Percentiles rank a stretch among this genome's conserved stretches.
Conservation (phyloP, 2,329 filamentous ascomycete genomes). For the Neofusicoccum cordaticola region DNA sequence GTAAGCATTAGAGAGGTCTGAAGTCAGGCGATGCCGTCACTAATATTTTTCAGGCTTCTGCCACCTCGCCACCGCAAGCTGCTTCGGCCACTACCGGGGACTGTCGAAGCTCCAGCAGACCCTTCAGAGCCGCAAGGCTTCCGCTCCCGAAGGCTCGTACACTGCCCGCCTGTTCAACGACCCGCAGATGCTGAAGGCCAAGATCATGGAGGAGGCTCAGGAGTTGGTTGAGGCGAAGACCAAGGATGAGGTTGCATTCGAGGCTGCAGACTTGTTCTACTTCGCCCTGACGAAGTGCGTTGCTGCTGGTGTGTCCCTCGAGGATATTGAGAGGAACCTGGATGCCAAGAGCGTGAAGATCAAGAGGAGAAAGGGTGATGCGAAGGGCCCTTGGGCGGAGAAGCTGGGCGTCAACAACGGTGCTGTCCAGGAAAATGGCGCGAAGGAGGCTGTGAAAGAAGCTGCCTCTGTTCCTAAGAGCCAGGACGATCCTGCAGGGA, state of each 20-base stretch:
- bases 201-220: constrained; percentile 98
- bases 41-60: constrained; percentile 66
- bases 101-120: constrained; percentile 85
- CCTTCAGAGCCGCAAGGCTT: constrained; percentile 73
- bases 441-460: constrained; percentile 47
- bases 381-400: constrained; percentile 87
- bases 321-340: constrained; percentile 87
- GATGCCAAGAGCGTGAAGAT: constrained; percentile 95
- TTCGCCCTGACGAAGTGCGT: constrained; percentile 91
- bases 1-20: constrained; percentile 32
- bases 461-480: constrained; percentile 54
- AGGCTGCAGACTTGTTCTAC: constrained; percentile 93
- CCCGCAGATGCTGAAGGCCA: constrained; percentile 81
- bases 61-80: constrained; percentile 86
- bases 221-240: constrained; percentile 86
- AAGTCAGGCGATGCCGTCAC: neutral
- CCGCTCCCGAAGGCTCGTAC: constrained; percentile 86
- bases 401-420: constrained; percentile 54
- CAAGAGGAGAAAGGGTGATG: constrained; percentile 87
- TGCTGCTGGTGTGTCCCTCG: constrained; percentile 75
- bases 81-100: constrained; percentile 82
- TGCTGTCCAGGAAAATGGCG: constrained; percentile 20
- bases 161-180: constrained; percentile 92
- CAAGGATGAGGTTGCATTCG: constrained; percentile 82
- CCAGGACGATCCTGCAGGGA: constrained; percentile 50